Evolutionary conservation across 2,329 filamentous ascomycete species (phyloP).

Genomic region (Diaporthe vexans): DNA sequence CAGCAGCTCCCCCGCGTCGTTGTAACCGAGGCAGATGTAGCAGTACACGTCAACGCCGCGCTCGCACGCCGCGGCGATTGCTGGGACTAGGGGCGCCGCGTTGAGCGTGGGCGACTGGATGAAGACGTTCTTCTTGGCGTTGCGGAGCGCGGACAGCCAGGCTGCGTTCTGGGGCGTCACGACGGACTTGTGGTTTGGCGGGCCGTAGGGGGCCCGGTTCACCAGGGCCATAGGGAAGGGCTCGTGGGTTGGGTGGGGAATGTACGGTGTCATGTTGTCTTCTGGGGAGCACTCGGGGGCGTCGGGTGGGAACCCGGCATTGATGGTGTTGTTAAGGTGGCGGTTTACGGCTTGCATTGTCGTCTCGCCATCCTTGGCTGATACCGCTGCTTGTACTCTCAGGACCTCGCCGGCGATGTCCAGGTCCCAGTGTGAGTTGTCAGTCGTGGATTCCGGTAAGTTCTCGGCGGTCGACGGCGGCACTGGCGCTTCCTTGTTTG

Average conservation of each 20-base stretch:
- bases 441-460: conserved; percentile 69
- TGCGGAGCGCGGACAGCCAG: conserved; percentile 77
- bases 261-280: conserved; percentile 76
- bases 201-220: conserved; percentile 76
- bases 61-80: conserved; percentile 74
- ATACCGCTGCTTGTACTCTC: conserved; percentile 71
- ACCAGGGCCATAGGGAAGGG: conserved; percentile 80
- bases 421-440: conserved; percentile 74
- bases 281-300: conserved; percentile 67
- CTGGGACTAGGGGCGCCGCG: conserved; percentile 75
- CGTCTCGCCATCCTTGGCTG: conserved; percentile 64
- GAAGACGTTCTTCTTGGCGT: conserved; percentile 76
- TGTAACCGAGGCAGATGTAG: conserved; percentile 84
- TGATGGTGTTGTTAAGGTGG: conserved; percentile 75
- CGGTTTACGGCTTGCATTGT: conserved; percentile 71
- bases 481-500: conserved; percentile 7
- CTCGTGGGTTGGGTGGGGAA: conserved; percentile 65
- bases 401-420: conserved; percentile 72
- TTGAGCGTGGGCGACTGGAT: conserved; percentile 86
- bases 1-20: conserved; percentile 82
- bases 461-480: conserved; percentile 1
- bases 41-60: conserved; percentile 77
- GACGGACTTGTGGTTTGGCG: conserved; percentile 71
- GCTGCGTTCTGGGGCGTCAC: conserved; percentile 81
- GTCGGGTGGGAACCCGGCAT: conserved; percentile 62